Base-by-base conservation (phyloP, 495 filamentous ascomycete genomes). In the Penicillium parvum region DNA sequence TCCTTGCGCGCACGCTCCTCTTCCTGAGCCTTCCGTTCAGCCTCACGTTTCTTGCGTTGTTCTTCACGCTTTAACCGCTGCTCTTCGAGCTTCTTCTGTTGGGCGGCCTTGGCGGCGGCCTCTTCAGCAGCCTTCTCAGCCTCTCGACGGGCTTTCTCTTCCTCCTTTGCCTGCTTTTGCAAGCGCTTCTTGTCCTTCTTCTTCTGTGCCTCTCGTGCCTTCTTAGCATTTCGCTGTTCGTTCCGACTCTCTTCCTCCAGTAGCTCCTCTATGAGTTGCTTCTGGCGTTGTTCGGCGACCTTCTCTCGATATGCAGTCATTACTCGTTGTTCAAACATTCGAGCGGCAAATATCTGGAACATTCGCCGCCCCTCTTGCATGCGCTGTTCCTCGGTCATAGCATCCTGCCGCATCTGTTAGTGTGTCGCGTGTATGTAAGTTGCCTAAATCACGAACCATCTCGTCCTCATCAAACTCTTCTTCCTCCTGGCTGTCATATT, bases 261-360 rank as follows among this genome's bases (percentile, higher is more conserved):
- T 1, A 96, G 73, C 61, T 99, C 92, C 55, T 96, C 85, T 7
- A 99, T 77, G 12, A 99, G 82, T 62, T 90, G 90, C 50, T 85
- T 74, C 61, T 95, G 90, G 11, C 91, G 86, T 62, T 99, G 90
- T 49, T 83, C 79, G 11, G 92, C 87, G 8, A 97, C 90, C 60
- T 95, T 96, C 65, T 99, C 91, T 54, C 87, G 82, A 60, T 99
- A 99, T 28, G 92, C 92, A n/a, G 84, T 90, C 42, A 99, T 76
- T 7, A 99, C 92, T 50, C 92, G 76, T 63, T 97, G 94, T 64
- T 99, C 92, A 60, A 99, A 99, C 92, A 99, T 99, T 49, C 92
- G 79, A 27, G 92, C 92, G 38, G 92, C 92, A 65, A 99, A 98
- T 61, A 99, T 99, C 62, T 99, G 92, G 61, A 99, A 99, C 92